These are phyloP conservation scores for Puccinia polysora DNA, from an alignment of 1,284 basidiomycete species.

Conservation along the genomic window DNA sequence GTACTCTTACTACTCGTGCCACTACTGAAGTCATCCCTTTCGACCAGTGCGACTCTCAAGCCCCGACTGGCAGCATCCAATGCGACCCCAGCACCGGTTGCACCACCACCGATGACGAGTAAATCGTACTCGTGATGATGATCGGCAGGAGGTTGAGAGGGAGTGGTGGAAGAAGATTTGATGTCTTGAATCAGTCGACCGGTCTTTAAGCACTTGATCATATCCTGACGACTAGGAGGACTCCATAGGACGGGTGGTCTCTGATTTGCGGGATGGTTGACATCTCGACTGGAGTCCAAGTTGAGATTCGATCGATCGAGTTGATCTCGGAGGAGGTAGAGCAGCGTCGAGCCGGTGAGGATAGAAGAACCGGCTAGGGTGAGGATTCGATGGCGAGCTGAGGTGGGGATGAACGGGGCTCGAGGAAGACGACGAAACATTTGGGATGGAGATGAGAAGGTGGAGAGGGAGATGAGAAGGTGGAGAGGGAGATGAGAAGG, in stretches of 20 bases:
- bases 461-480: too few species aligned
- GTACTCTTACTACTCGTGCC: conserved; percentile 95
- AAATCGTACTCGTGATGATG: conserved; percentile 57
- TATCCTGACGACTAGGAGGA: conserved; percentile 64
- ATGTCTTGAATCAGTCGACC: conserved; percentile 15
- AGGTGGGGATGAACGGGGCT: neutral
- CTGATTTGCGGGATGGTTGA: conserved; percentile 35
- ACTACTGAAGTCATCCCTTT: conserved; percentile 84
- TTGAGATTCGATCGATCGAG: conserved; percentile 14
- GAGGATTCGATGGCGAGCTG: too few species aligned
- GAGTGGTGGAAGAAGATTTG: too few species aligned
- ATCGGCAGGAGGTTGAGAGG: neutral
- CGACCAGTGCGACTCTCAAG: conserved; percentile 85
- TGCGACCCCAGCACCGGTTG: conserved; percentile 88
- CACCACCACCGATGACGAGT: conserved; percentile 81
- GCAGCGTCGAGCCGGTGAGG: conserved; percentile 6
- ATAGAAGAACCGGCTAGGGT: conserved; percentile 10
- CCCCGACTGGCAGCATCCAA: conserved; percentile 89
- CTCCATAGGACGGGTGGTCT: conserved; percentile 62
- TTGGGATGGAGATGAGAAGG: too few species aligned
- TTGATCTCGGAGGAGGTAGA: conserved; percentile 6
- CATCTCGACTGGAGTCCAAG: conserved; percentile 16
- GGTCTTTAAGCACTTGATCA: conserved; percentile 60
- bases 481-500: neutral
- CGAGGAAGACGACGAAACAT: conserved; percentile 3